Percentiles rank a stretch among this genome's conserved stretches.
phyloP scores from a whole-genome alignment of 495 filamentous ascomycete genomes.

The Penicillium paradoxum region DNA sequence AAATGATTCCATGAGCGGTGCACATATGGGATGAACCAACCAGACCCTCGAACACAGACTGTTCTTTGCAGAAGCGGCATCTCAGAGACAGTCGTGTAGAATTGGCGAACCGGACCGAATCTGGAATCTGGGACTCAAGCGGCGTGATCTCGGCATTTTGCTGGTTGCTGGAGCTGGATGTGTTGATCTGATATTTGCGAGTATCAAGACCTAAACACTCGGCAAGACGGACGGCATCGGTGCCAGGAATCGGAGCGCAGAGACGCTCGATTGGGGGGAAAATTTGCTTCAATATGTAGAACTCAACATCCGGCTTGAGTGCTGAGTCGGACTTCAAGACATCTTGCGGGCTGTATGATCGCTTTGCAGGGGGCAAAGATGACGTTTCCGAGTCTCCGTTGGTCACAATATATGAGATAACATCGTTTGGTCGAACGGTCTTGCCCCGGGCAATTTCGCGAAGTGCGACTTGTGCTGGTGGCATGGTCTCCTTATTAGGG shows the following conservation, averaged over 20 bases:
- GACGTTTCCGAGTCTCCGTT: slow-evolving; percentile 63
- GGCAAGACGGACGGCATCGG: slow-evolving; percentile 79
- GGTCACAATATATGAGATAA: slow-evolving; percentile 93
- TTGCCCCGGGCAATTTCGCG: slow-evolving; percentile 84
- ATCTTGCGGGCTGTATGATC: slow-evolving; percentile 81
- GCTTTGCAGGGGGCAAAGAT: slow-evolving; percentile 69
- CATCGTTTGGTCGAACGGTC: slow-evolving; percentile 82
- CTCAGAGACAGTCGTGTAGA: slow-evolving; percentile 68
- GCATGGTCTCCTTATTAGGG: slow-evolving; percentile 88
- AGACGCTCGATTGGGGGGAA: slow-evolving; percentile 97
- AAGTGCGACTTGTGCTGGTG: slow-evolving; percentile 93
- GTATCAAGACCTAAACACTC: slow-evolving; percentile 91
- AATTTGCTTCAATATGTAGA: slow-evolving; percentile 97
- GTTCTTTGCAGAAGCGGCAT: slow-evolving; percentile 72
- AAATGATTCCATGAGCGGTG: slow-evolving; percentile 68
- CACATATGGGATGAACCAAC: slow-evolving; percentile 50
- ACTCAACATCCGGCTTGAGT: slow-evolving; percentile 83
- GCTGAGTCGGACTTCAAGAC: slow-evolving; percentile 69
- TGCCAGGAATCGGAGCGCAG: slow-evolving; percentile 90
- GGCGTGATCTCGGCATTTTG: slow-evolving; percentile 66
- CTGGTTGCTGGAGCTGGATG: slow-evolving; percentile 47
- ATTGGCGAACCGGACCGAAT: slow-evolving; percentile 73
- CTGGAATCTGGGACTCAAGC: slow-evolving; percentile 89
- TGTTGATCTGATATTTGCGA: slow-evolving; percentile 74
- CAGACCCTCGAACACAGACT: slow-evolving; percentile 72